Evolutionary conservation across 208 protist species (phyloP).

Genomic region (Herpetomonas tarakana): DNA sequence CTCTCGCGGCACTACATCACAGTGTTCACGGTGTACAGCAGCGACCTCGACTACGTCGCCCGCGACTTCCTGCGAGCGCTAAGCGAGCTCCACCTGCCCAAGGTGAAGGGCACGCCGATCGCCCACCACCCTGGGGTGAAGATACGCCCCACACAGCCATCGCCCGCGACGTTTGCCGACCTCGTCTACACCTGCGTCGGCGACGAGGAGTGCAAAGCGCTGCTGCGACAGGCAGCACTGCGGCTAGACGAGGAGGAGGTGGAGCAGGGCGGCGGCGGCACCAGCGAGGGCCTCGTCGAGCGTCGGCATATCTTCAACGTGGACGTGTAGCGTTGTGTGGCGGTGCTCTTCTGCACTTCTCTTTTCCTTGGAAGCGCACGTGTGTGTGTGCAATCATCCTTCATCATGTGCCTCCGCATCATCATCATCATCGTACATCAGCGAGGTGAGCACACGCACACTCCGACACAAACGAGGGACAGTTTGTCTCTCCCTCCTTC

Average conservation of each 20-base stretch:
- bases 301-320: slow-evolving; percentile 41
- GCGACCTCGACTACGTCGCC: slow-evolving; percentile 72
- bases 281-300: slow-evolving; percentile 5
- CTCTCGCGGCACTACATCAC: slow-evolving; percentile 46
- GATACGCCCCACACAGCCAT: slow-evolving; percentile 24
- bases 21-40: slow-evolving; percentile 73
- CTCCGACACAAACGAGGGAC: no score
- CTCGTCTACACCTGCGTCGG: slow-evolving; percentile 74
- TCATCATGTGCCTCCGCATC: not conserved
- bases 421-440: no score
- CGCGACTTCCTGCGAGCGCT: slow-evolving; percentile 59
- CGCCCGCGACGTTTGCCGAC: slow-evolving; percentile 61
- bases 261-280: slow-evolving; percentile 4
- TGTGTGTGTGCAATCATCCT: not conserved
- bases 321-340: slow-evolving; percentile 1
- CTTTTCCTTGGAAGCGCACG: not conserved
- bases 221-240: slow-evolving; percentile 72
- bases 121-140: slow-evolving; percentile 30
- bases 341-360: not conserved
- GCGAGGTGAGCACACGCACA: no score
- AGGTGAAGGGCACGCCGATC: slow-evolving; percentile 31
- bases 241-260: slow-evolving; percentile 68
- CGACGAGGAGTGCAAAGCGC: slow-evolving; percentile 54
- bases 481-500: no score
- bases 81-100: slow-evolving; percentile 48